Base-by-base conservation (phyloP, 371 early-diverging fungal genomes). In the Mucor circinelloides region DNA sequence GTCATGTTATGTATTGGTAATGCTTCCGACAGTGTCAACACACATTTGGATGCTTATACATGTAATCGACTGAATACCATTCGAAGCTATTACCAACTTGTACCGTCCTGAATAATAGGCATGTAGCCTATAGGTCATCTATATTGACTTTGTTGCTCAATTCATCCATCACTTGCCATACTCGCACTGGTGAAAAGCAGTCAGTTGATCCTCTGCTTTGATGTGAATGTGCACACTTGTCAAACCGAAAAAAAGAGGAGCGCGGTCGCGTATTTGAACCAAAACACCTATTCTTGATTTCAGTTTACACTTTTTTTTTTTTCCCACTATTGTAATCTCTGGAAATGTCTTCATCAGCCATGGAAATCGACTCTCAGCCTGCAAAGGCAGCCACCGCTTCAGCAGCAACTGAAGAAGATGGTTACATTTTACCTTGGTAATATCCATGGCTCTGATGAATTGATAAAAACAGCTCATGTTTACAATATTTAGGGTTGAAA, bases 401-500 rank as follows among this genome's bases (percentile, higher is more conserved):
- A 15, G 55, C 28, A 7, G 3, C 28, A 30, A 30, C 15, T 17
- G 30, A 55, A 15, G 50, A 50, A 50, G 50, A 50, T 50, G 55
- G 55, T 6, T 27, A 55, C 7, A 15, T 55, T 28, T n/a, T 55
- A 12, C 55, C 55, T 23, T 55, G 55, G 55, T 55, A 55, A 19
- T 7, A n/a, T 0, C 12, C 7, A 15, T 12, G 55, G 2, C 15
- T 27, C 9, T 2, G 21, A 21, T 25, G 23, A 25, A 52, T 52
- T 27, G 5, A 10, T 52, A 15, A 52, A 55, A 15, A 7, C 1
- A 23, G 5, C 0, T 9, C 44, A 23, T 17, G 2, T n/a, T 17
- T 5, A 42, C n/a, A 3, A 21, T 3, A 28, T 25, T 34, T 25
- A 90, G 97, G 97, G 94, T 99, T 23, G 99, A 99, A 82, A 99